These are phyloP conservation scores for Boechera divaricarpa DNA, from an alignment of 345 rosid genomes.

Conservation along the genomic window DNA sequence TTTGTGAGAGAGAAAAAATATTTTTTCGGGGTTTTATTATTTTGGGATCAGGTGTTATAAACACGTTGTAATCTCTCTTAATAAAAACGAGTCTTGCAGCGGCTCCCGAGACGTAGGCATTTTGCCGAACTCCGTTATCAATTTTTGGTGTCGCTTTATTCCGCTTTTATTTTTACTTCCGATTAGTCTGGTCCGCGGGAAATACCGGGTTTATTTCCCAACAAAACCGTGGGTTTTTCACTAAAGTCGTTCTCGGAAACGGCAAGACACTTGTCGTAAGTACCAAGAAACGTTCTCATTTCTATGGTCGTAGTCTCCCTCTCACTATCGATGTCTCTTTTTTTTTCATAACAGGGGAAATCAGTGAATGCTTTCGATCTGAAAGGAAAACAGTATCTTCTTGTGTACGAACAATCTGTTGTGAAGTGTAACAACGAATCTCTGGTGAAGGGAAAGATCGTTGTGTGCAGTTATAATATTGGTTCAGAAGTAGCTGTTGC, in stretches of 20 bases:
- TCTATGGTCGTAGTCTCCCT: neutral
- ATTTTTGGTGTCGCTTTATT: too few species aligned
- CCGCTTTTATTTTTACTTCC: too few species aligned
- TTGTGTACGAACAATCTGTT: slow-evolving; percentile 30
- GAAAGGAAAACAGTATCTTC: slow-evolving; percentile 41
- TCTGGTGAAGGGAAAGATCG: slow-evolving; percentile 43
- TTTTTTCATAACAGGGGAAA: slow-evolving; percentile 41
- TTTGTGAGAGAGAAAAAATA: too few species aligned
- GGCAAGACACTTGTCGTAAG: slow-evolving; percentile 49
- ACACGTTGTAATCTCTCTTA: too few species aligned
- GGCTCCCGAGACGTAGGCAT: too few species aligned
- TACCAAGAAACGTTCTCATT: neutral
- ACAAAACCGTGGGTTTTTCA: slow-evolving; percentile 39
- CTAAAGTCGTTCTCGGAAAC: slow-evolving; percentile 51
- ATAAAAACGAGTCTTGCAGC: too few species aligned
- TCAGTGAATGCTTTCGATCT: slow-evolving; percentile 47
- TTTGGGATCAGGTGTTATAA: too few species aligned
- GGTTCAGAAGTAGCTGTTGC: slow-evolving; percentile 34
- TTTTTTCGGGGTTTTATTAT: too few species aligned
- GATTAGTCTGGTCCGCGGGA: too few species aligned
- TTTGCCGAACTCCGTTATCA: too few species aligned
- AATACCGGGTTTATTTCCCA: too few species aligned
- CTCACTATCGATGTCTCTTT: neutral
- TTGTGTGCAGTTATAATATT: neutral
- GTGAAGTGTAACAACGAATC: neutral